Evolutionary conservation across 768 basidiomycete species (phyloP), one percentile per base, ranked within the genome.

Genomic region (Cantharellus cinnabarinus): DNA sequence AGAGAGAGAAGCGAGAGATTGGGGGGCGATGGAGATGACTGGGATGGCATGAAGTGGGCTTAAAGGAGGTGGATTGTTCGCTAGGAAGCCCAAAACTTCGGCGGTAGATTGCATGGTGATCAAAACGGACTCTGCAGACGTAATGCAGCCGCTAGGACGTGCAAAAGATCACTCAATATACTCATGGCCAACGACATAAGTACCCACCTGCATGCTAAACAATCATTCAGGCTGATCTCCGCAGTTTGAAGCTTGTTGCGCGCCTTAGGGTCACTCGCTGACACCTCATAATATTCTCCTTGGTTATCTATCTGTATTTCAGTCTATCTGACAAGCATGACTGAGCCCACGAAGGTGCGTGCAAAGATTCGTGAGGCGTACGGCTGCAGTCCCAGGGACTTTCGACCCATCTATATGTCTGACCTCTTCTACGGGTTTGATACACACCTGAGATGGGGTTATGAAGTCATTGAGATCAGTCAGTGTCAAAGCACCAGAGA

Each of bases 401-500:
- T 69, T 68, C 10, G 63, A 56, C 3, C 66, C 77, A 69, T 72
- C 77, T 69, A 66, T 66, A 42, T 62, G 58, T 50, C 77, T 76
- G 4, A 71, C 69, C 61, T 77, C 73, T 64, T 81, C 75, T 34
- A 98, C 89, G 0, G 95, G 94, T 67, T 97, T 95, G 71, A 98
- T 97, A 70, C 95, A 99, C 20, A 86, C 86, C 71, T 97, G 94
- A 1, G 90, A 85, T 1, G 95, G 95, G 0, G 89, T 85, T 50
- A 99, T 88, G 69, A 91, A 99, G 70, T 98, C 95, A 69, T 97
- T 97, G 56, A 98, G 77, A 70, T 94, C 93, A 20, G 89, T 89
- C 53, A 97, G 73, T 4, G 85, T 91, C 89, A 91, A 74, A 48
- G 87, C 85, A 64, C 88, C 87, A 67, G 89, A 90, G 70, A 90